These are phyloP conservation scores for Ormosia semicastrata DNA, from an alignment of 306 rosid species.

Conservation along the genomic window DNA sequence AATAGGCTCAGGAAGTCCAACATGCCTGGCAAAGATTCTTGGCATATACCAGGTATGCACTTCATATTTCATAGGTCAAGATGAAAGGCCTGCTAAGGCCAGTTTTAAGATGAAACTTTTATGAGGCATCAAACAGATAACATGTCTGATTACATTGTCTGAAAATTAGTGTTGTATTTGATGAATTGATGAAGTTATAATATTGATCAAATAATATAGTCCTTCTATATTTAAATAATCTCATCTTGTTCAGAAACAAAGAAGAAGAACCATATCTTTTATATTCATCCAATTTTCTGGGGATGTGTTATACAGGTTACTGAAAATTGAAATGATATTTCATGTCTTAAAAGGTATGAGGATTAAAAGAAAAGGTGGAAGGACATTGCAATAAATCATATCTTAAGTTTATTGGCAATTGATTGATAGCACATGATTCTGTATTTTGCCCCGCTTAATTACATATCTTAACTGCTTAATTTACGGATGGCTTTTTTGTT, in stretches of 20 bases:
- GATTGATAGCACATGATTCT: not conserved
- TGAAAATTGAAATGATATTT: slow-evolving; percentile 2
- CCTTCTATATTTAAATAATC: not conserved
- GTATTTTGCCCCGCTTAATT: slow-evolving; percentile 2
- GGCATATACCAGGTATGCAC: slow-evolving; percentile 91
- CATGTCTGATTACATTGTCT: not conserved
- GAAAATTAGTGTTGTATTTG: not conserved
- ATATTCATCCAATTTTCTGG: not conserved
- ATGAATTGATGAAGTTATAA: not conserved
- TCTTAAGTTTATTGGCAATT: slow-evolving; percentile 13
- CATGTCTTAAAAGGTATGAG: not conserved
- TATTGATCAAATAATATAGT: not conserved
- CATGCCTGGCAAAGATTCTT: slow-evolving; percentile 93
- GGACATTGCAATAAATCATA: slow-evolving; percentile 20
- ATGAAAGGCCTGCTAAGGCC: not conserved
- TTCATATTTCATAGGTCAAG: not conserved
- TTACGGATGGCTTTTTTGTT: slow-evolving; percentile 35
- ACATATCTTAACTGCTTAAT: slow-evolving; percentile 13
- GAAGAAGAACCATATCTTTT: not conserved
- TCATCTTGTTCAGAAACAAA: not conserved
- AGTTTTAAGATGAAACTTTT: slow-evolving; percentile 7
- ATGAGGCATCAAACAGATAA: not conserved
- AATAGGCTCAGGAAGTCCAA: slow-evolving; percentile 72
- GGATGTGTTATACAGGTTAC: not conserved
- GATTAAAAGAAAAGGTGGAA: not conserved